Percentiles rank a stretch among this genome's conserved stretches.
Evolutionary conservation across 441 rosid genomes (phyloP).

Genomic region (Aleurites moluccanus): DNA sequence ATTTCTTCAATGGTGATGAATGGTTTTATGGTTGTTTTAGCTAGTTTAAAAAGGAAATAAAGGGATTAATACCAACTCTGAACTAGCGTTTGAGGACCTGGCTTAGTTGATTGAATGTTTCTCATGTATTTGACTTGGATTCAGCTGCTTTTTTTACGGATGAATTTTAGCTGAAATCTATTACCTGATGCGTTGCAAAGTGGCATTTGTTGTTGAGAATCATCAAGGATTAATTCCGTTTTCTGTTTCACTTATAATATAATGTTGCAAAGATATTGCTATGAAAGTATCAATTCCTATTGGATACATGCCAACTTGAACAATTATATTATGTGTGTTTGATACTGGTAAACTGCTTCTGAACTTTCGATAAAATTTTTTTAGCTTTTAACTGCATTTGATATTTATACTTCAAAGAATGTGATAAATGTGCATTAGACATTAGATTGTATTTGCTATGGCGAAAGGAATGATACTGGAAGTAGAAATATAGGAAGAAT

Average conservation of each 20-base stretch:
- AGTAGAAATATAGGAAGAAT: background rate
- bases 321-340: background rate
- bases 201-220: slow-evolving; percentile 4
- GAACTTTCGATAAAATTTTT: background rate
- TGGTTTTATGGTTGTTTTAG: background rate
- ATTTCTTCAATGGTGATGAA: background rate
- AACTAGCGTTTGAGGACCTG: background rate
- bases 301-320: background rate
- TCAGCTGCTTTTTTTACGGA: background rate
- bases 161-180: slow-evolving; percentile 2
- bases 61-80: background rate
- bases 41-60: background rate
- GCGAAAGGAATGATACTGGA: background rate
- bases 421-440: background rate
- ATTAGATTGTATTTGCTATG: background rate
- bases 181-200: background rate
- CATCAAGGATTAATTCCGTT: background rate
- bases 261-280: background rate
- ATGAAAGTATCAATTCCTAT: background rate
- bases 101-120: slow-evolving; percentile 5
- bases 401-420: background rate
- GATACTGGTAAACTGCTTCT: background rate
- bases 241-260: background rate
- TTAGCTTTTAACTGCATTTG: background rate
- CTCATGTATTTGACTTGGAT: background rate